Percentiles rank a stretch among this genome's conserved stretches.
These are phyloP conservation scores for Calocera cornea DNA, from an alignment of 768 basidiomycete species.

Conservation along the genomic window DNA sequence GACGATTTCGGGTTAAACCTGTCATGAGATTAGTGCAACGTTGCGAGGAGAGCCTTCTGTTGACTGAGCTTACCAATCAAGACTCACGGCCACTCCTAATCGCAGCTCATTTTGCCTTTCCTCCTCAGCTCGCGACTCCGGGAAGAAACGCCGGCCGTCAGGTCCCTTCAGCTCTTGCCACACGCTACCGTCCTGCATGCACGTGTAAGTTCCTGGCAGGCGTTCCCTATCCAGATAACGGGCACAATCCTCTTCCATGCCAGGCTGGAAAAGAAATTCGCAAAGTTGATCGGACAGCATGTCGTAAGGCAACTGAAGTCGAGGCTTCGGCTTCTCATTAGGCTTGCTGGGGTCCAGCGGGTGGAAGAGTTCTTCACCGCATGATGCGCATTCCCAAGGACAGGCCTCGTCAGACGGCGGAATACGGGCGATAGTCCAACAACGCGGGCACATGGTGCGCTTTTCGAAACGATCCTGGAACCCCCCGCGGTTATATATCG, in stretches of 20 bases:
- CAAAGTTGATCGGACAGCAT: background rate
- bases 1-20: too few relatives aligned
- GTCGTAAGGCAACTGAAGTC: background rate
- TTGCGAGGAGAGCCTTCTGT: too few relatives aligned
- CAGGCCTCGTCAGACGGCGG: too few relatives aligned
- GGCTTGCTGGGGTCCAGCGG: too few relatives aligned
- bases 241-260: background rate
- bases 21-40: too few relatives aligned
- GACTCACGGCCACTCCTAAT: background rate
- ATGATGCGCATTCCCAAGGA: too few relatives aligned
- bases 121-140: background rate
- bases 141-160: conserved; percentile 1
- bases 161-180: background rate
- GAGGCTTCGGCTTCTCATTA: too few relatives aligned
- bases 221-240: background rate
- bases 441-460: too few relatives aligned
- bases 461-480: too few relatives aligned
- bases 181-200: background rate
- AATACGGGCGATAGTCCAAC: too few relatives aligned
- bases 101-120: background rate
- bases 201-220: background rate
- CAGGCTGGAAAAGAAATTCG: background rate
- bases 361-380: too few relatives aligned
- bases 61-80: conserved; percentile 9
- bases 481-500: too few relatives aligned